phyloP scores from a whole-genome alignment of 2,329 filamentous ascomycete species.

The Aspergillus pseudoterreus region DNA sequence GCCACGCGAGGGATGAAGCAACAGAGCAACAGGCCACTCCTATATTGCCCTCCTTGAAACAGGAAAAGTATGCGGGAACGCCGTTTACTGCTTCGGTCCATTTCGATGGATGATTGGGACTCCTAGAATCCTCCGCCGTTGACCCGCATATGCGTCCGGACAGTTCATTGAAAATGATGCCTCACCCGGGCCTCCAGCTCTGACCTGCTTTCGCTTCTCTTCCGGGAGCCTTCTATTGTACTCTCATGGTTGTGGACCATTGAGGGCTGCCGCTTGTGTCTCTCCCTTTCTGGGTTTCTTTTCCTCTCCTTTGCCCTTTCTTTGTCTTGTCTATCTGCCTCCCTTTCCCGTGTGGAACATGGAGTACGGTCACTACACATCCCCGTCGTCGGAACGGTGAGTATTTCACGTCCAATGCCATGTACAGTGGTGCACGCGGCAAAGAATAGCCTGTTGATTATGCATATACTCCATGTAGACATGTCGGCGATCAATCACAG shows the following conservation, averaged over 20 bases:
- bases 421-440: not conserved
- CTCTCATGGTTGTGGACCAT: constrained; percentile 3
- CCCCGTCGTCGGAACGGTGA: constrained; percentile 10
- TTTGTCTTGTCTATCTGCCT: not conserved
- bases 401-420: constrained; percentile 1
- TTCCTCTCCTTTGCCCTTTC: not conserved
- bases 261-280: constrained; percentile 1
- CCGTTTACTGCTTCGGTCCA: constrained; percentile 13
- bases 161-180: constrained; percentile 24
- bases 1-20: constrained; percentile 17
- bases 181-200: constrained; percentile 14
- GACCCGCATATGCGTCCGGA: constrained; percentile 16
- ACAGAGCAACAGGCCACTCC: constrained; percentile 8
- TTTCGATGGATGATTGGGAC: constrained; percentile 6
- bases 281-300: not conserved
- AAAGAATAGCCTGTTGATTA: constrained; percentile 2
- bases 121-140: constrained; percentile 7
- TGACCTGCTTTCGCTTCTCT: constrained; percentile 7
- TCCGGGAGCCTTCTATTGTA: constrained; percentile 1
- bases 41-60: constrained; percentile 18
- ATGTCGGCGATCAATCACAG: constrained; percentile 4
- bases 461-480: constrained; percentile 5
- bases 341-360: constrained; percentile 4
- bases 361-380: constrained; percentile 10
- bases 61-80: constrained; percentile 16